Evolutionary conservation across 768 basidiomycete genomes (phyloP).

Genomic region (Termitomyces sp.): DNA sequence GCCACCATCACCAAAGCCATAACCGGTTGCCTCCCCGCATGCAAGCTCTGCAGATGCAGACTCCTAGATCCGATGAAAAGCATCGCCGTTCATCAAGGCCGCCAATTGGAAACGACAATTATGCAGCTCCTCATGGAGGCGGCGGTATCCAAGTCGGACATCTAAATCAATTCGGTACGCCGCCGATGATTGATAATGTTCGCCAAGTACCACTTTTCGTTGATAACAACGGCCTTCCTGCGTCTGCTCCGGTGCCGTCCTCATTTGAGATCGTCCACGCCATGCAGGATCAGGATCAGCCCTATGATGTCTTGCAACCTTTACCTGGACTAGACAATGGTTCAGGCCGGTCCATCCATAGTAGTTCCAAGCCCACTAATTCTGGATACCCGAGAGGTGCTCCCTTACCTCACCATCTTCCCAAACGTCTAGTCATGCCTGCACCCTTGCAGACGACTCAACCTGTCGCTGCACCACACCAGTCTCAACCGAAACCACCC

Average conservation of each 20-base stretch:
- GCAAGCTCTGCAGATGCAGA: constrained; percentile 16
- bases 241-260: constrained; percentile 3
- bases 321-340: constrained; percentile 1
- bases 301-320: neutral
- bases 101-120: neutral
- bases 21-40: constrained; percentile 15
- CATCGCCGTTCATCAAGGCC: constrained; percentile 10
- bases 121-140: neutral
- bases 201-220: constrained; percentile 6
- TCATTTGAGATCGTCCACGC: neutral
- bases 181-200: constrained; percentile 7
- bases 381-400: constrained; percentile 10
- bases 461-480: constrained; percentile 10
- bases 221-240: constrained; percentile 8
- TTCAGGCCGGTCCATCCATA: constrained; percentile 10
- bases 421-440: constrained; percentile 72
- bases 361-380: constrained; percentile 10
- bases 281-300: neutral
- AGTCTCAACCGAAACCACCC: constrained; percentile 8
- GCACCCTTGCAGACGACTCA: constrained; percentile 46
- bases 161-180: constrained; percentile 1
- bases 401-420: constrained; percentile 34
- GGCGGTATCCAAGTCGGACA: neutral
- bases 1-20: constrained; percentile 7
- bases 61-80: constrained; percentile 9